Evolutionary conservation across 2,329 filamentous ascomycete species (phyloP), one percentile per base, ranked within the genome.

Genomic region (Niveomyces coronatus): DNA sequence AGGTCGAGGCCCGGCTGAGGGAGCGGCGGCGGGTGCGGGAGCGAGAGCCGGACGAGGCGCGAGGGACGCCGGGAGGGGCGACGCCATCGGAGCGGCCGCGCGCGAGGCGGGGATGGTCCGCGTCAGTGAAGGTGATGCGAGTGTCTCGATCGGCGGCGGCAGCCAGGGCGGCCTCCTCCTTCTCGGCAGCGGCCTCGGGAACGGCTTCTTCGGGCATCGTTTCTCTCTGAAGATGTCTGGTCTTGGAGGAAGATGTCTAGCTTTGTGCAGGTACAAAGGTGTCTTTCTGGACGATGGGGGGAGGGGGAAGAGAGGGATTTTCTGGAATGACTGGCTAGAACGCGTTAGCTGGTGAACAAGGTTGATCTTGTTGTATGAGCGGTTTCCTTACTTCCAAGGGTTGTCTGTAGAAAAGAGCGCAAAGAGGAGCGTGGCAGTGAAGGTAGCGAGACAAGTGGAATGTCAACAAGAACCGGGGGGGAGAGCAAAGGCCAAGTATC

Each of bases 61-160:
- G n/a, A n/a, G n/a, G n/a, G n/a, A n/a, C n/a, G 19, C 27, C 27
- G 32, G 39, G 40, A 13, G 28, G 34, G 30, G 31, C 31, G 13
- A 16, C 29, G 18, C 30, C 44, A 14, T 37, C n/a, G 24, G 40
- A 31, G 18, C 44, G 42, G 34, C 44, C 46, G 22, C 49, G 45
- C 3, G 39, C 41, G 27, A 35, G 32, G 13, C 41, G 42, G 10
- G 46, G 48, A 24, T 51, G 47, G 14, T 45, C 39, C 3, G 43
- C 47, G 37, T 49, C 41, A 30, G 50, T 31, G 16, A 51, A 51
- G n/a, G 46, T 49, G 39, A 51, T 51, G 39, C 48, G 47, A 13
- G 45, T 41, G 41, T 51, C 49, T 28, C 44, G 39, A 18, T 51
- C 46, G 19, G 23, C 39, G 18, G 33, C 35, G n/a, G 45, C 39